phyloP scores from a whole-genome alignment of 1,139 yeast genomes.

The Candida sanyaensis region DNA sequence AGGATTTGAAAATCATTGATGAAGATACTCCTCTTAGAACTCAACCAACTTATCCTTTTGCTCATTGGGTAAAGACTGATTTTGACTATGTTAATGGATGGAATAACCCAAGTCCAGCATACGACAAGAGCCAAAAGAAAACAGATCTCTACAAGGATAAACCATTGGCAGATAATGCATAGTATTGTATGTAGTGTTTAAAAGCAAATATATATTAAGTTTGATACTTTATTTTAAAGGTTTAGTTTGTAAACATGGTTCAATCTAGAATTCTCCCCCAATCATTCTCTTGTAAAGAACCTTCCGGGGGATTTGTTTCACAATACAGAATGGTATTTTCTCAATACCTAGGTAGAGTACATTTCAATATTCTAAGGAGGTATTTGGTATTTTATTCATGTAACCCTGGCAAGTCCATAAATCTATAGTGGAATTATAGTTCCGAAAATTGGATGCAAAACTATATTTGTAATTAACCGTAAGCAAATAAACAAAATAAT shows the following conservation, averaged over 20 bases:
- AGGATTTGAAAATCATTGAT: conserved; percentile 54
- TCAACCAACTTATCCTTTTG: conserved; percentile 64
- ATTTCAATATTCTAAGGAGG: too few species aligned
- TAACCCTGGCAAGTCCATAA: too few species aligned
- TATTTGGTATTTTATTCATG: too few species aligned
- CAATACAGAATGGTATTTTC: too few species aligned
- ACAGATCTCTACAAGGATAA: conserved; percentile 25
- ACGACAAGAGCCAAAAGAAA: conserved; percentile 22
- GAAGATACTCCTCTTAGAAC: conserved; percentile 63
- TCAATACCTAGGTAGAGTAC: too few species aligned
- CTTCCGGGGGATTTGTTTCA: too few species aligned
- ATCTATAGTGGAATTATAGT: too few species aligned
- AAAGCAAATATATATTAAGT: not conserved
- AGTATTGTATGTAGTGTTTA: conserved; percentile 38
- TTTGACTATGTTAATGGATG: conserved; percentile 48
- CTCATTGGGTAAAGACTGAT: conserved; percentile 46
- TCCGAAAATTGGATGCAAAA: not conserved
- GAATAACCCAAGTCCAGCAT: conserved; percentile 41
- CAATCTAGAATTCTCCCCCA: too few species aligned
- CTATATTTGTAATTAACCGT: not conserved
- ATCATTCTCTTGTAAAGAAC: too few species aligned
- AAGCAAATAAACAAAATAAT: not conserved
- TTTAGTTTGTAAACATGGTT: too few species aligned
- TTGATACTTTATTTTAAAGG: too few species aligned
- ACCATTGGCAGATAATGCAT: conserved; percentile 19